phyloP scores from a whole-genome alignment of 148 eudicot genomes.

The Polygonum maritimum region DNA sequence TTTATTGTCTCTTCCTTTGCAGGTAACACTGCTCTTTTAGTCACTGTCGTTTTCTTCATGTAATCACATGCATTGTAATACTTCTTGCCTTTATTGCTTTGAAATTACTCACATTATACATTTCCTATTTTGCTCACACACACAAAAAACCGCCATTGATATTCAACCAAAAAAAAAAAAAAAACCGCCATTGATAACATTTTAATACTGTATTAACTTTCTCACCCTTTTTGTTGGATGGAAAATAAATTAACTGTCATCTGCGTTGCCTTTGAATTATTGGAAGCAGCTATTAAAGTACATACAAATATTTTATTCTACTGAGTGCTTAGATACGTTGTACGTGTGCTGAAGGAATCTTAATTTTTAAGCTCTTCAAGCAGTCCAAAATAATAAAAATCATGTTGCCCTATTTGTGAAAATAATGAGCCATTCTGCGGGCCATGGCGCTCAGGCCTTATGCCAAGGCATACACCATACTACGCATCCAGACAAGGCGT shows the following conservation, averaged over 20 bases:
- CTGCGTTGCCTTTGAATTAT: neutral
- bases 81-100: neutral
- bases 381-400: neutral
- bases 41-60: neutral
- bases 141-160: neutral
- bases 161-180: no score
- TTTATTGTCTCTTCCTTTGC: neutral
- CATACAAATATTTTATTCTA: neutral
- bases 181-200: no score
- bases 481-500: no score
- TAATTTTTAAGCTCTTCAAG: neutral
- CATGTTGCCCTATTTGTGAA: no score
- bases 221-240: no score
- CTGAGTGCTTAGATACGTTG: neutral
- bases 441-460: no score
- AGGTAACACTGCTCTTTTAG: neutral
- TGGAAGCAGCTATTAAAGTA: neutral
- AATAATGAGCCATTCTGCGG: no score
- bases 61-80: slow-evolving; percentile 4
- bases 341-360: neutral
- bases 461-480: no score
- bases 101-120: neutral
- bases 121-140: neutral
- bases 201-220: no score
- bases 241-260: neutral